Base-by-base conservation (phyloP, 2,329 filamentous ascomycete species). In the Fusarium continuum region DNA sequence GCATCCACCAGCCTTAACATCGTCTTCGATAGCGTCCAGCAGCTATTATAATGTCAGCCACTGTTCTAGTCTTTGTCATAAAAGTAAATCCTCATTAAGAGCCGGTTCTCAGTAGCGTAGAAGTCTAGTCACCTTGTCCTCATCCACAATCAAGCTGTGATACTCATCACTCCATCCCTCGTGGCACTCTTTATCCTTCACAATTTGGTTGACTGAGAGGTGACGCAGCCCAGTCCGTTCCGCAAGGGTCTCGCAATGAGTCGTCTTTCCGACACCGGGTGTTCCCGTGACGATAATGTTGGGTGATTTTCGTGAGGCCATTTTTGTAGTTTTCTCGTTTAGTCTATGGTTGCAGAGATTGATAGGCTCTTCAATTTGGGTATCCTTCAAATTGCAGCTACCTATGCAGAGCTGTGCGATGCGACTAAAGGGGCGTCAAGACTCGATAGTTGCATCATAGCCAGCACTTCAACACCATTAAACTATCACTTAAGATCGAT, bases 221-320 rank as follows among this genome's bases (percentile, higher is more conserved):
- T 97, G 93, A 70, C 88, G 89, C 65, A 98, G 80, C 2, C 90
- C 91, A 8, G 90, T 91, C 57, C 85, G 87, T 73, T 90, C 83
- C 7, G 92, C 91, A 43, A 99, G 81, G 70, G 87, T 83, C 76
- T 96, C 91, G 74, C 91, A 92, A 76, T 97, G 93, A 8, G 91
- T 96, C 16, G 93, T 97, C 81, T 99, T 99, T 73, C 95, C 95
- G 23, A 96, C 92, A 51, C 95, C 95, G 1, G 95, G 95, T 17
- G 95, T 99, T 65, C 95, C 95, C 34, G 95, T 98, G 67, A 99
- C 84, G 68, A 99, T 90, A 72, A 99, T 92, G 77, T 98, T 99
- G 25, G 95, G 95, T 62, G 79, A 78, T 25, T 74, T 79, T 67
- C 87, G 80, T 74, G 80, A 78, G 53, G 67, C 78, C 46, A 55